Conservation (phyloP, 83 land plant species). For the Larix sibirica region DNA sequence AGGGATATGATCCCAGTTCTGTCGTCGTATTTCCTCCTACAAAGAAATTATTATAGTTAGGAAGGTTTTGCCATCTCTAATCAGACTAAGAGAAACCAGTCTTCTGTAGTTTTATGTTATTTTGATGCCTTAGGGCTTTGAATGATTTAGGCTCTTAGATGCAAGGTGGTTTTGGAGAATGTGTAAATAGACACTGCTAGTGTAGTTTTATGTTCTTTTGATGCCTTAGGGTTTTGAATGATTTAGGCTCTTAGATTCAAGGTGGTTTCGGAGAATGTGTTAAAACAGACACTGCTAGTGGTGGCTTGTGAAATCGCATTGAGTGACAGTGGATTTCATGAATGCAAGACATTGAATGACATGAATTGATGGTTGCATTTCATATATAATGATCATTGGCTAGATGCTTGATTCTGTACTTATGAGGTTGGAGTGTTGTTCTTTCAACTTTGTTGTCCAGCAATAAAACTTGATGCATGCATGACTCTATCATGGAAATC, state of each 20-base stretch:
- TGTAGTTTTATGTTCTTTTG: not conserved
- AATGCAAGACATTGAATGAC: not conserved
- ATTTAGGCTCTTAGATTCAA: not conserved
- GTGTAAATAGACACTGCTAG: not conserved
- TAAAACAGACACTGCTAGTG: not conserved
- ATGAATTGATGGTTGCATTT: slow-evolving; percentile 3
- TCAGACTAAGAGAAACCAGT: not conserved
- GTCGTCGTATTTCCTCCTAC: not conserved
- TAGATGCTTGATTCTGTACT: not conserved
- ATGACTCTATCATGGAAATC: not conserved
- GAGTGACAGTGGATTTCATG: not conserved
- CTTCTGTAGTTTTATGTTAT: not conserved
- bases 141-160: not conserved
- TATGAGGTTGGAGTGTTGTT: not conserved
- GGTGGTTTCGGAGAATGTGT: no score
- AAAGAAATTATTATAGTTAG: not conserved
- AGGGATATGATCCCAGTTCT: not conserved
- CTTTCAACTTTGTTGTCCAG: not conserved
- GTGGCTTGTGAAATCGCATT: not conserved
- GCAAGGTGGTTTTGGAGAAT: no score
- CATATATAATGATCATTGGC: not conserved
- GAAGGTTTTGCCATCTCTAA: not conserved
- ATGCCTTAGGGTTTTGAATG: not conserved
- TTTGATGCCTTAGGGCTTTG: not conserved
- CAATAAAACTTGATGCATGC: not conserved